Evolutionary conservation across 2,329 filamentous ascomycete species (phyloP), one percentile per base, ranked within the genome.

Genomic region (Trichoderma koningiopsis): DNA sequence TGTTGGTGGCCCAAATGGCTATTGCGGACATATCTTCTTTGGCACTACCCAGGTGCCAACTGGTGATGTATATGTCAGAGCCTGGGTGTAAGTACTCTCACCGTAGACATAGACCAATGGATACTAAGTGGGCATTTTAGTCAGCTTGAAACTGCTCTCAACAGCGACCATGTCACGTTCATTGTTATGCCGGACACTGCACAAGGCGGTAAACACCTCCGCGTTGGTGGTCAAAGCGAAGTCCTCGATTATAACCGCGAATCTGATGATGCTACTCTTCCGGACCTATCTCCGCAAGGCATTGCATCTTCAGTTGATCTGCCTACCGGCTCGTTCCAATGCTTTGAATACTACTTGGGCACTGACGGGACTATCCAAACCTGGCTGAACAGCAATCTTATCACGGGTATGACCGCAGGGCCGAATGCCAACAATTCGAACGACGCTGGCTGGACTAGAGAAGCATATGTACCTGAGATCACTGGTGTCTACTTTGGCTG

Each of bases 401-500:
- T 67, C 11, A 6, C 16, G 37, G 64, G 64, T 37, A 67, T 67
- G 64, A 67, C 55, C 55, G 55, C 43, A 22, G 64, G 64, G 55
- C 64, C 64, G 16, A 52, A 37, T 49, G 55, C 31, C 19, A 19
- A 67, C 40, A 67, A 67, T 22, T 16, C 64, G 29, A 67, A 67
- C n/a, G 55, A 67, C 40, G 64, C 64, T 37, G 64, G 64, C 31
- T 67, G 64, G 64, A 67, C 55, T 10, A 67, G 64, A 29, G 1
- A 10, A 29, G 22, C 40, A 29, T 67, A 67, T 37, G 22, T 4
- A 4, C 55, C 64, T 11, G 55, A 37, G 4, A 67, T 67, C 22
- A 67, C 64, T 37, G 64, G 64, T 52, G 55, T 67, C 55, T 59
- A 67, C 40, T 67, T 67, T 67, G 64, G 64, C 55, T 67, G 64